These are phyloP conservation scores for Nicotiana otophora DNA, from an alignment of 257 asterid genomes.

Conservation along the genomic window DNA sequence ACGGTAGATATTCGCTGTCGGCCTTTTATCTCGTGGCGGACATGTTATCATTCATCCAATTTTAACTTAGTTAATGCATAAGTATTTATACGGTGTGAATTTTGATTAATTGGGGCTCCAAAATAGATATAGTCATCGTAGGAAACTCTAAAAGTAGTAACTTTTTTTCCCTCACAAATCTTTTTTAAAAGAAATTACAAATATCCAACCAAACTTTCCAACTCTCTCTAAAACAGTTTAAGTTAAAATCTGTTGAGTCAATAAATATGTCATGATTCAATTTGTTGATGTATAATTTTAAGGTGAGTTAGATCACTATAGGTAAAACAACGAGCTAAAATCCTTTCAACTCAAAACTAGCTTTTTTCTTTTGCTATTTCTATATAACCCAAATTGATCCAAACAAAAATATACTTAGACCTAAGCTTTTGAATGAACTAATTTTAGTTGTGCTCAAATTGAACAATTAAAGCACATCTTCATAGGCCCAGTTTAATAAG, in stretches of 20 bases:
- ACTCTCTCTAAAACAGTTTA: too few relatives aligned
- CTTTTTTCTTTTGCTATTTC: neutral
- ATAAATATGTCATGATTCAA: neutral
- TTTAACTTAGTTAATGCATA: neutral
- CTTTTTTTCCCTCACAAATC: too few relatives aligned
- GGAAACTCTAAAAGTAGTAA: too few relatives aligned
- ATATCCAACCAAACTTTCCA: neutral
- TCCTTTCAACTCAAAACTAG: neutral
- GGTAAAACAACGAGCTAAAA: neutral
- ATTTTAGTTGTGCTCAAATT: neutral
- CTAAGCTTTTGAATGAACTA: neutral
- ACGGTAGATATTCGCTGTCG: neutral
- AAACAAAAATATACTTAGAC: neutral
- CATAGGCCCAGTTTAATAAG: neutral
- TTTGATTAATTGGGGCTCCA: too few relatives aligned
- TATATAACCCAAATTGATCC: neutral
- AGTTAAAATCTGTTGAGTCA: neutral
- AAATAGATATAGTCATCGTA: too few relatives aligned
- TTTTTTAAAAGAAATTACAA: too few relatives aligned
- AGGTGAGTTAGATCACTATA: neutral
- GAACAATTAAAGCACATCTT: neutral
- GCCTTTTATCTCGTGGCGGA: slow-evolving; percentile 3
- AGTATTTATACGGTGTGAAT: too few relatives aligned
- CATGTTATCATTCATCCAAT: neutral
- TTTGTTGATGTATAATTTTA: neutral